These are phyloP conservation scores for Wickerhamiella hasegawae DNA, from an alignment of 805 yeast species.

Conservation along the genomic window DNA sequence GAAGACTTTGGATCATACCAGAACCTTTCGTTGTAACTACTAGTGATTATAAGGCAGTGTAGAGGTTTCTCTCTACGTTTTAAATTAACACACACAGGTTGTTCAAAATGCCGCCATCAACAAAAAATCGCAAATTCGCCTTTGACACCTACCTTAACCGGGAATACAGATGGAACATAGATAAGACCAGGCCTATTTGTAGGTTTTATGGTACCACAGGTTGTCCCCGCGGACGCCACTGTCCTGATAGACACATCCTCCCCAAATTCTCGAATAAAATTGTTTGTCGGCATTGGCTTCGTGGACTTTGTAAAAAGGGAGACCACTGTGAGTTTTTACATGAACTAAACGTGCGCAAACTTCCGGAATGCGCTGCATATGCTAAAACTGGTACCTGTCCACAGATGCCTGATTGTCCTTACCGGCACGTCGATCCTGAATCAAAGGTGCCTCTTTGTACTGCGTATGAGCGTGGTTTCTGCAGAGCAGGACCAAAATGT, in stretches of 20 bases:
- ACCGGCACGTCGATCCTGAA: constrained; percentile 79
- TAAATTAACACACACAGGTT: background rate
- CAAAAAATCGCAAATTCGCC: constrained; percentile 32
- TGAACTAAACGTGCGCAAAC: constrained; percentile 81
- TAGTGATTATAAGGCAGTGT: constrained; percentile 28
- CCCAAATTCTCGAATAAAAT: constrained; percentile 54
- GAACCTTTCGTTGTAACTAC: constrained; percentile 53
- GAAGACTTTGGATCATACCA: too few species aligned
- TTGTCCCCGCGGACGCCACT: constrained; percentile 75
- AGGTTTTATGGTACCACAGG: constrained; percentile 50
- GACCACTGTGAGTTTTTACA: constrained; percentile 93
- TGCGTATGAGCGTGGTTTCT: constrained; percentile 74
- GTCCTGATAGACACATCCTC: constrained; percentile 75
- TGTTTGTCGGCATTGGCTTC: constrained; percentile 95
- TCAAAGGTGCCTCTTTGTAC: constrained; percentile 78
- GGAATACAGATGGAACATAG: constrained; percentile 68
- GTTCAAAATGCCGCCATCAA: constrained; percentile 17
- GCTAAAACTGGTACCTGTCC: constrained; percentile 59
- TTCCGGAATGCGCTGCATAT: constrained; percentile 92
- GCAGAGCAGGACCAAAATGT: constrained; percentile 83
- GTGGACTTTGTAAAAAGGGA: constrained; percentile 93
- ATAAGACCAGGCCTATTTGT: constrained; percentile 83
- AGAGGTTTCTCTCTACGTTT: too few species aligned
- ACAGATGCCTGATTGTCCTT: constrained; percentile 86
- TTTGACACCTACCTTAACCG: constrained; percentile 72